Conservation (phyloP, 495 filamentous ascomycete genomes). For the Neurospora sp. region DNA sequence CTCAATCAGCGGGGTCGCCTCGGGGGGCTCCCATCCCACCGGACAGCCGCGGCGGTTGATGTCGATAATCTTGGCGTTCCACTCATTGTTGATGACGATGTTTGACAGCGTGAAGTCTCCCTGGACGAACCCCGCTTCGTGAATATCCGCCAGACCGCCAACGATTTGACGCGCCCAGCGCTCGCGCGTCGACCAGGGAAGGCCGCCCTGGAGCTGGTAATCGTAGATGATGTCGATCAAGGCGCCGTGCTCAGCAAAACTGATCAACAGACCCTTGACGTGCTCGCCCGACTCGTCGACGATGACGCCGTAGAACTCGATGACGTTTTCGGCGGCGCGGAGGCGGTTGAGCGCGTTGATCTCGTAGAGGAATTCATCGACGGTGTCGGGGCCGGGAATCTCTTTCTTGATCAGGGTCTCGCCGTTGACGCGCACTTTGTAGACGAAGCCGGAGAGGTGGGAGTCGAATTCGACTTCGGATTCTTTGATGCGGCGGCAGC, state of each 20-base stretch:
- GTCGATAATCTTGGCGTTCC: slow-evolving; percentile 94
- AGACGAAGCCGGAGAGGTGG: slow-evolving; percentile 94
- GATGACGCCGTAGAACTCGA: slow-evolving; percentile 80
- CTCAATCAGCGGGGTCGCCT: slow-evolving; percentile 77
- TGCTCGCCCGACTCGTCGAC: slow-evolving; percentile 64
- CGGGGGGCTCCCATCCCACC: slow-evolving; percentile 95
- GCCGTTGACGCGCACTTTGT: slow-evolving; percentile 69
- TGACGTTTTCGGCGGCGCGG: slow-evolving; percentile 63
- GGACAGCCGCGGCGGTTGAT: slow-evolving; percentile 95
- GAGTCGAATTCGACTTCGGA: slow-evolving; percentile 72
- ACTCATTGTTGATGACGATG: slow-evolving; percentile 78
- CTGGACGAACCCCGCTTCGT: slow-evolving; percentile 94
- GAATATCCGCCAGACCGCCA: slow-evolving; percentile 80
- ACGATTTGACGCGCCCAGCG: slow-evolving; percentile 93
- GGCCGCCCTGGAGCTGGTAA: slow-evolving; percentile 34
- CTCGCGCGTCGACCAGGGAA: slow-evolving; percentile 70
- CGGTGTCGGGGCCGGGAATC: slow-evolving; percentile 89
- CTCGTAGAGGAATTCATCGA: slow-evolving; percentile 97
- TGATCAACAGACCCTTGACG: slow-evolving; percentile 87
- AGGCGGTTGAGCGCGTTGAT: slow-evolving; percentile 85
- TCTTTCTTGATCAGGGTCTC: slow-evolving; percentile 88
- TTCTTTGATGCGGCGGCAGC: slow-evolving; percentile 58
- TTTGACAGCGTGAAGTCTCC: slow-evolving; percentile 97
- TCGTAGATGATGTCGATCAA: slow-evolving; percentile 89
- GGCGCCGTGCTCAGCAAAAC: slow-evolving; percentile 77